Evolutionary conservation across 2,329 filamentous ascomycete genomes (phyloP).

Genomic region (Leptoxyphium fumago): DNA sequence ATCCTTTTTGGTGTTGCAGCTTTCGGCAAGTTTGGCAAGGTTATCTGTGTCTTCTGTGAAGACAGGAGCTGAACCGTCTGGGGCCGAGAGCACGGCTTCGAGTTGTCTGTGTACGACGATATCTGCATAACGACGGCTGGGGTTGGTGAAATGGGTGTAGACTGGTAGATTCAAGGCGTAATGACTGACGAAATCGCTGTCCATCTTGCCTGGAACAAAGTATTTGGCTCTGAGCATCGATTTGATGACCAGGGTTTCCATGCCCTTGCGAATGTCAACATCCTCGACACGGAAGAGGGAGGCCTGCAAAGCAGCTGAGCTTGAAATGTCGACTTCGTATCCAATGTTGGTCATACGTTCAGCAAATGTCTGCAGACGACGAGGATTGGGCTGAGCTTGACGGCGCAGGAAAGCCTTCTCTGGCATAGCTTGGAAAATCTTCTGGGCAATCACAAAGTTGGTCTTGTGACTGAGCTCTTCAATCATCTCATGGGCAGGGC

Average conservation of each 20-base stretch:
- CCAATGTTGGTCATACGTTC: conserved; percentile 88
- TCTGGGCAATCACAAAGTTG: conserved; percentile 78
- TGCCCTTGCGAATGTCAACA: conserved; percentile 79
- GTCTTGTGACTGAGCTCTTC: conserved; percentile 92
- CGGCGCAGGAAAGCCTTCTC: conserved; percentile 87
- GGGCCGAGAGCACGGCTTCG: conserved; percentile 51
- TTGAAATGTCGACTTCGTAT: conserved; percentile 76
- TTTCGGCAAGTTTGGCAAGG: conserved; percentile 81
- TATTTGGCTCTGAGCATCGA: conserved; percentile 95
- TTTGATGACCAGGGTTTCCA: conserved; percentile 92
- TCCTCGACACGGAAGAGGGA: conserved; percentile 91
- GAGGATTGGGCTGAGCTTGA: conserved; percentile 70
- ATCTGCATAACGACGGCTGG: conserved; percentile 86
- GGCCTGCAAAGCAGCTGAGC: conserved; percentile 83
- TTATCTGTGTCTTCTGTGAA: conserved; percentile 81
- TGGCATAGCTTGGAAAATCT: conserved; percentile 61
- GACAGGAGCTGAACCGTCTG: conserved; percentile 48
- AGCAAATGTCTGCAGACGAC: conserved; percentile 77
- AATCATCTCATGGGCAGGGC: conserved; percentile 76
- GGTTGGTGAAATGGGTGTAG: conserved; percentile 96
- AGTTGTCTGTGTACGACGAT: conserved; percentile 91
- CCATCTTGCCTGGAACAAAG: conserved; percentile 66
- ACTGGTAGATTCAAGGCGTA: conserved; percentile 84
- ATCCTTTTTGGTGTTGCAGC: conserved; percentile 98
- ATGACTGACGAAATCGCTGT: conserved; percentile 67